phyloP scores from a whole-genome alignment of 2,329 filamentous ascomycete genomes.

The Penicillium concentricum region DNA sequence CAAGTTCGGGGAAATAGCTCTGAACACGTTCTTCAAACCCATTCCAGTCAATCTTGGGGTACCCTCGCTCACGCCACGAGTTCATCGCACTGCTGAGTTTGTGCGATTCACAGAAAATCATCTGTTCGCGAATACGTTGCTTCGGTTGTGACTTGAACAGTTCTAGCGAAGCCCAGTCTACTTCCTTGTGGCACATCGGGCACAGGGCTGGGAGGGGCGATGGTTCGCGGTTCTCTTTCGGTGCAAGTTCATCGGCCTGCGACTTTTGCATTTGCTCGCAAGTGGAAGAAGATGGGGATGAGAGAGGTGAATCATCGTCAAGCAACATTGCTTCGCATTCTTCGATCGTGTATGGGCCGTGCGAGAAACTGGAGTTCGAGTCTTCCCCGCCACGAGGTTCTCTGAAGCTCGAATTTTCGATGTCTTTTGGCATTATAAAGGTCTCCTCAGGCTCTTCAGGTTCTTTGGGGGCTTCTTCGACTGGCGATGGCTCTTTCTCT shows the following conservation, averaged over 20 bases:
- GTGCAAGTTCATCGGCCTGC: slow-evolving; percentile 7
- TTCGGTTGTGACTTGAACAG: slow-evolving; percentile 46
- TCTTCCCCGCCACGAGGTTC: slow-evolving; percentile 7
- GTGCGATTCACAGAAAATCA: slow-evolving; percentile 64
- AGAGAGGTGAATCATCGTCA: slow-evolving; percentile 30
- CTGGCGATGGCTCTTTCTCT: background rate
- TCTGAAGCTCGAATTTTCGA: slow-evolving; percentile 17
- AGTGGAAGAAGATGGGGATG: slow-evolving; percentile 26
- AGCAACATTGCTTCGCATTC: slow-evolving; percentile 14
- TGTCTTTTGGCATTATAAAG: slow-evolving; percentile 28
- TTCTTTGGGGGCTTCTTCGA: background rate
- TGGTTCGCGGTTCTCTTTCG: slow-evolving; percentile 8
- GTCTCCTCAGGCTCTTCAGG: slow-evolving; percentile 16
- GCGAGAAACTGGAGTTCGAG: slow-evolving; percentile 29
- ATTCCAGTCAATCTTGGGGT: slow-evolving; percentile 71
- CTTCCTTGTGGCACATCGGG: slow-evolving; percentile 64
- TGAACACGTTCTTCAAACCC: slow-evolving; percentile 59
- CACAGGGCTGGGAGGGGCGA: slow-evolving; percentile 47
- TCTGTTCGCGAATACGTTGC: slow-evolving; percentile 37
- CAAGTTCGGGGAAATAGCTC: slow-evolving; percentile 56
- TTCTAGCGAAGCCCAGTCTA: slow-evolving; percentile 57
- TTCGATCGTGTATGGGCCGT: slow-evolving; percentile 24
- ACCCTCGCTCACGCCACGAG: slow-evolving; percentile 55
- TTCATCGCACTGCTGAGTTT: slow-evolving; percentile 54
- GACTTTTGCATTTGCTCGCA: slow-evolving; percentile 21